phyloP scores from a whole-genome alignment of 163 green algal genomes.

The Scenedesmus sp. region DNA sequence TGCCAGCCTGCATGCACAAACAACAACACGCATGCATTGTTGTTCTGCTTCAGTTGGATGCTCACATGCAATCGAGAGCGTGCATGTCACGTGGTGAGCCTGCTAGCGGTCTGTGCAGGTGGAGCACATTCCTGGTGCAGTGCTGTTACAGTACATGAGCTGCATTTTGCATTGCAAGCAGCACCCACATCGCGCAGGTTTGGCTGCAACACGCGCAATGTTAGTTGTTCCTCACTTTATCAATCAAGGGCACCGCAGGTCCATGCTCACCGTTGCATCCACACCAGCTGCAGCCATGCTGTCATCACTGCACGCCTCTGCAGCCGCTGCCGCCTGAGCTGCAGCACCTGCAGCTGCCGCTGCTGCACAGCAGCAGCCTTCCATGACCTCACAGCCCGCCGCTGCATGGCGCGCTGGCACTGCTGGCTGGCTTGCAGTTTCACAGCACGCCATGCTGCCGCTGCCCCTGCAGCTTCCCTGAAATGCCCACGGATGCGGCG shows the following conservation, averaged over 20 bases:
- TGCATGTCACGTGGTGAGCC: no score
- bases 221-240: neutral
- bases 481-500: conserved; percentile 21
- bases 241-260: neutral
- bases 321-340: neutral
- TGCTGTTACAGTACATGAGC: no score
- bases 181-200: no score
- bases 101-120: no score
- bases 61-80: no score
- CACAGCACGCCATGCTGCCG: neutral
- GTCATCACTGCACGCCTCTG: neutral
- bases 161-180: no score
- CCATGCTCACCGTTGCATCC: neutral
- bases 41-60: no score
- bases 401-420: neutral
- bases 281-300: neutral
- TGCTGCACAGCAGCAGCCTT: neutral
- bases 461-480: neutral
- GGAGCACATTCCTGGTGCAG: no score
- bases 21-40: neutral
- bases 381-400: neutral
- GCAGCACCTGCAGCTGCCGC: conserved; percentile 4
- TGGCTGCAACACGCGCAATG: no score
- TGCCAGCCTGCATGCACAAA: conserved; percentile 8
- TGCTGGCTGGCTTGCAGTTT: neutral